Base-by-base conservation (phyloP, 225 moss, liverwort and hornwort genomes). In the Bryoerythrophyllum caledonicum region DNA sequence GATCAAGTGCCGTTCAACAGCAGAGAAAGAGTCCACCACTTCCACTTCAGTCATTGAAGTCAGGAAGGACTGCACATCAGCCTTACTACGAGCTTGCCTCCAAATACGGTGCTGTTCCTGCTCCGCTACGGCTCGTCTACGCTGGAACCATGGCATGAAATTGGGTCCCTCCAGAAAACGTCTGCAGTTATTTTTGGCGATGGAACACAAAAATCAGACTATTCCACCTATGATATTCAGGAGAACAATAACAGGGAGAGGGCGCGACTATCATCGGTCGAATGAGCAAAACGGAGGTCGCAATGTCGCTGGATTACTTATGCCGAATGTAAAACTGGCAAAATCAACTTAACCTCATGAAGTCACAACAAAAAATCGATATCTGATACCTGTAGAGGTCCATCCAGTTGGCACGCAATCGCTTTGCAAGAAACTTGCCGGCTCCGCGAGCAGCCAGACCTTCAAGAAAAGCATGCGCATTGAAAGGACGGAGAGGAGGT, bases 101-200 rank as follows among this genome's bases (percentile, higher is more conserved):
- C 97, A 97, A 38, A 93, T 94, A 17, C 97, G 92, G 60, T 93
- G 97, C 71, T 97, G 97, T 75, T 97, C 97, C 76, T 94, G 93
- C 85, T 97, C 97, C 78, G 92, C 97, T 65, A 94, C 97, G 69
- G 97, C 93, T 66, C 97, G 92, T 71, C 97, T 90, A 65, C 94
- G 90, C 78, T 94, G 97, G 82, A 97, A 97, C 97, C 97, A 97
- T 71, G 97, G 94, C 94, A 97, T 94, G 62, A 97, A 97, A 78
- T 97, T 97, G 41, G 94, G 89, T 72, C 97, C 97, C 70, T 91
- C 91, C 70, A 97, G 55, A 67, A 97, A 94, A 48, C 93, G 92
- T 85, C 97, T 97, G 90, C 75, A 86, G 80, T 27, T 7, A 34
- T 9, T 38, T 57, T 73, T 52, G 61, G 68, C 67, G 67, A 60